Evolutionary conservation across 495 filamentous ascomycete genomes (phyloP), one percentile per base, ranked within the genome.

Genomic region (Xylaria castorea): DNA sequence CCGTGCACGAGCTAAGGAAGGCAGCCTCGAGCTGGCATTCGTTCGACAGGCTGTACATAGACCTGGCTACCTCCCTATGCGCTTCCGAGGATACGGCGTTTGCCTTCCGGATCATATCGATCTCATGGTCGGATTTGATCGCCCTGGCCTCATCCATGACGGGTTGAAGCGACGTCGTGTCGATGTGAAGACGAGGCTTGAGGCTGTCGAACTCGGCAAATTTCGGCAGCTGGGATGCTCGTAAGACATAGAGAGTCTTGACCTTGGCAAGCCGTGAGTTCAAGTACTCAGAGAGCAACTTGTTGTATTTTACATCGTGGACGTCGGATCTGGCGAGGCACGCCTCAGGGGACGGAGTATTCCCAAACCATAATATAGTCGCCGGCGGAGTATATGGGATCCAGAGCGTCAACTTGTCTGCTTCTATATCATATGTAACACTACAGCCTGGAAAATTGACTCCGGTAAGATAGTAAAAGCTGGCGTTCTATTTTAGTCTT

Each of bases 21-120:
- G 91, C 81, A 11, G 91, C 93, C 72, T 97, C 91, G 53, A 97
- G 87, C 73, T 97, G 88, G n/a, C 90, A 88, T 80, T 98, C 95
- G 75, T 93, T 97, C 42, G 83, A 80, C 75, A 93, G 86, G 11
- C 80, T 79, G 44, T 84, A 81, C 48, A 97, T 86, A 6, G 83
- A 83, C 50, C 83, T 78, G 1, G 96, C 85, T 11, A 97, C 89
- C 12, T 85, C 85, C 32, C 83, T 86, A 79, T 98, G 95, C 0
- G 93, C 95, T 34, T 87, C 81, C 2, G 87, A 90, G 16, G 93
- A 92, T 46, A 98, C 88, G 27, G 84, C 85, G 75, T 95, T 97
- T 16, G 95, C 95, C 32, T 90, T 86, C 20, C 90, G 89, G 73
- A 97, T 92, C 79, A 94, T 85, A 2, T 85, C 85, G 69, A 97